Percentiles rank a stretch among this genome's conserved stretches.
Conservation (phyloP, 306 rosid genomes). For the Vigna angularis region DNA sequence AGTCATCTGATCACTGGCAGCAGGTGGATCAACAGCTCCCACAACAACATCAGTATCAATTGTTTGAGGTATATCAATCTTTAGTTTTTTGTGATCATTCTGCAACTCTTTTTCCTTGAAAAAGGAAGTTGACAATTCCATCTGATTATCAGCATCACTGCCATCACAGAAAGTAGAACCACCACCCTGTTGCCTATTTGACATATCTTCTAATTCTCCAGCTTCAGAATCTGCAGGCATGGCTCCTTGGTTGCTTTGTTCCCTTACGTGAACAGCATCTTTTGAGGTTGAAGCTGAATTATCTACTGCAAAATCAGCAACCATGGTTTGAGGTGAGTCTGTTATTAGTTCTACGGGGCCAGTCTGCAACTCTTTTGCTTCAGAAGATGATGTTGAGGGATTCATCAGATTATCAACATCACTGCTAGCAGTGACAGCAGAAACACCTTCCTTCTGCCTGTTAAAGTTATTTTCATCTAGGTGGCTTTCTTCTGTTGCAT, state of each 20-base stretch:
- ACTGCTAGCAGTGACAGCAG: conserved; percentile 35
- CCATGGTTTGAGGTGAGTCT: conserved; percentile 43
- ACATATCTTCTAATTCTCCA: conserved; percentile 30
- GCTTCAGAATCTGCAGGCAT: conserved; percentile 38
- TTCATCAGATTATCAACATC: conserved; percentile 32
- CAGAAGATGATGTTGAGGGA: conserved; percentile 38
- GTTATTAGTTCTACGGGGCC: conserved; percentile 29
- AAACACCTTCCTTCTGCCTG: conserved; percentile 37
- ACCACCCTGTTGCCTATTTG: conserved; percentile 24
- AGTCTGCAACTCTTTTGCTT: conserved; percentile 36
- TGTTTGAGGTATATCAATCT: conserved; percentile 37
- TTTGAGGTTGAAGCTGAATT: conserved; percentile 48
- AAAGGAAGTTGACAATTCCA: conserved; percentile 34
- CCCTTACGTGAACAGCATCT: conserved; percentile 36
- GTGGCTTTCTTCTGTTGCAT: conserved; percentile 35
- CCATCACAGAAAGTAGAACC: conserved; percentile 28
- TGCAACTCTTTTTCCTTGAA: conserved; percentile 38
- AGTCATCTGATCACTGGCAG: conserved; percentile 6
- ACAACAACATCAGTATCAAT: conserved; percentile 29
- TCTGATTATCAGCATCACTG: conserved; percentile 27
- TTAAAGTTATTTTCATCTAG: conserved; percentile 22
- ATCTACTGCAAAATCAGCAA: conserved; percentile 37
- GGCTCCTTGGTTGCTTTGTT: conserved; percentile 38
- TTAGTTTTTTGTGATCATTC: conserved; percentile 33
- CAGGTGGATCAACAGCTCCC: conserved; percentile 45